These are phyloP conservation scores for Purpureocillium takamizusanense DNA, from an alignment of 2,329 filamentous ascomycete species.

Conservation along the genomic window DNA sequence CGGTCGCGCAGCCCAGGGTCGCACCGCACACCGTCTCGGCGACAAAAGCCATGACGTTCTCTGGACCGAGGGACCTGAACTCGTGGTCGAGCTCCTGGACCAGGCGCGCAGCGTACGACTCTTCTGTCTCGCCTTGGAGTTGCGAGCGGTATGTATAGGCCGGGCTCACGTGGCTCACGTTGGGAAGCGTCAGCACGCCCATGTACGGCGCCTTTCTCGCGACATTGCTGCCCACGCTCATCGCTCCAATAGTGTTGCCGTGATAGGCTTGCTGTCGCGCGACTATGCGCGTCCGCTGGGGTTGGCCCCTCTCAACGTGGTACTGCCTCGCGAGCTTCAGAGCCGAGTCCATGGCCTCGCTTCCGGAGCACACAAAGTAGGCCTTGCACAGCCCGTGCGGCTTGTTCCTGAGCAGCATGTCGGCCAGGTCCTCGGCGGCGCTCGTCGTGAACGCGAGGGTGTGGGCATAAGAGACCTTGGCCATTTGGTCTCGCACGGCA, in stretches of 20 bases:
- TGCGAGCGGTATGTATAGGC: slow-evolving; percentile 58
- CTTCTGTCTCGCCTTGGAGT: slow-evolving; percentile 39
- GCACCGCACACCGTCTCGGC: slow-evolving; percentile 68
- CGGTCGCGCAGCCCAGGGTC: slow-evolving; percentile 55
- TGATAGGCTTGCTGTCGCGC: slow-evolving; percentile 35
- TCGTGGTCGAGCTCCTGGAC: slow-evolving; percentile 58
- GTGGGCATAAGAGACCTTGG: slow-evolving; percentile 39
- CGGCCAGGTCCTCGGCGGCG: slow-evolving; percentile 29
- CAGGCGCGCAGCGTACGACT: slow-evolving; percentile 51
- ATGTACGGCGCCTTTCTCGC: slow-evolving; percentile 53
- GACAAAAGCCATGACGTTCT: slow-evolving; percentile 62
- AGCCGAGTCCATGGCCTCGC: slow-evolving; percentile 35
- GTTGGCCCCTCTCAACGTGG: slow-evolving; percentile 28
- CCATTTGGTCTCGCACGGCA: slow-evolving; percentile 51
- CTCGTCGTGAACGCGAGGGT: slow-evolving; percentile 35
- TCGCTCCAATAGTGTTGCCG: slow-evolving; percentile 49
- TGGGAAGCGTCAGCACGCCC: slow-evolving; percentile 18
- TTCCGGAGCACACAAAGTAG: slow-evolving; percentile 23
- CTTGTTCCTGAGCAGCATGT: slow-evolving; percentile 27
- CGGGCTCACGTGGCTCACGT: slow-evolving; percentile 53
- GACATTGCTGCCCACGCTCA: slow-evolving; percentile 55
- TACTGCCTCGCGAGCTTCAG: slow-evolving; percentile 42
- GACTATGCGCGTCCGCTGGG: slow-evolving; percentile 28
- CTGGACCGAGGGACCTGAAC: slow-evolving; percentile 53
- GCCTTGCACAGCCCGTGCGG: slow-evolving; percentile 25